phyloP scores from a whole-genome alignment of 1,284 basidiomycete species.

The Sporisorium exsertum region DNA sequence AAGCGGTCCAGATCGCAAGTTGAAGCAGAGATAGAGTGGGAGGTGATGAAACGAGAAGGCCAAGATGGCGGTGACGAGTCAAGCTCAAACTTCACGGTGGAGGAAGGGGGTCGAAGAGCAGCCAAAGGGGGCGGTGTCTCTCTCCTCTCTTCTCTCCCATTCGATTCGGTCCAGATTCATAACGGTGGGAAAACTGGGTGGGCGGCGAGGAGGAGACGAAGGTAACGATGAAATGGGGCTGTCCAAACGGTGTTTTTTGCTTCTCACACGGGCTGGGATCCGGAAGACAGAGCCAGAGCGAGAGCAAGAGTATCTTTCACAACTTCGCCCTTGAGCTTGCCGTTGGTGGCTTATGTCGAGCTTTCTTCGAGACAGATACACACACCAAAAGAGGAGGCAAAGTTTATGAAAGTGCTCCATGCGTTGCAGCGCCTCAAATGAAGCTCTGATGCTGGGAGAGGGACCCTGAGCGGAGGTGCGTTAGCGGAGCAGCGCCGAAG shows the following conservation, averaged over 20 bases:
- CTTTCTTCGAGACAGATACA: background rate
- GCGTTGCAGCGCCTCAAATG: conserved; percentile 3
- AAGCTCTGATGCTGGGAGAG: background rate
- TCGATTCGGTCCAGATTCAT: background rate
- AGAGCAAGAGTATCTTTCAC: background rate
- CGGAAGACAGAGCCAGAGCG: background rate
- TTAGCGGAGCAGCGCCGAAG: background rate
- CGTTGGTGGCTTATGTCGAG: background rate
- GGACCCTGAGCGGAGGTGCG: background rate
- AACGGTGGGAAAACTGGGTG: background rate
- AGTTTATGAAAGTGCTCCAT: background rate
- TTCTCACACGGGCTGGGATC: background rate
- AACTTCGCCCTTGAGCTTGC: background rate
- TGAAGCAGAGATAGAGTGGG: background rate
- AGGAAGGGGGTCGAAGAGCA: background rate
- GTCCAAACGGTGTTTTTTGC: background rate
- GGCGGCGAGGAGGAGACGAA: background rate
- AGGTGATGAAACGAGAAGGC: background rate
- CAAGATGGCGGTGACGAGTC: background rate
- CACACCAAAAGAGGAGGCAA: background rate
- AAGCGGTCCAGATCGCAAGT: conserved; percentile 1
- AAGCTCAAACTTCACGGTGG: background rate
- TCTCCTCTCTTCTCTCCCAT: no score
- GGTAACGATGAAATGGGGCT: background rate
- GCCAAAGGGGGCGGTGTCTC: no score